Base-by-base conservation (phyloP, 1,284 basidiomycete genomes). In the Anthracocystis walkeri region DNA sequence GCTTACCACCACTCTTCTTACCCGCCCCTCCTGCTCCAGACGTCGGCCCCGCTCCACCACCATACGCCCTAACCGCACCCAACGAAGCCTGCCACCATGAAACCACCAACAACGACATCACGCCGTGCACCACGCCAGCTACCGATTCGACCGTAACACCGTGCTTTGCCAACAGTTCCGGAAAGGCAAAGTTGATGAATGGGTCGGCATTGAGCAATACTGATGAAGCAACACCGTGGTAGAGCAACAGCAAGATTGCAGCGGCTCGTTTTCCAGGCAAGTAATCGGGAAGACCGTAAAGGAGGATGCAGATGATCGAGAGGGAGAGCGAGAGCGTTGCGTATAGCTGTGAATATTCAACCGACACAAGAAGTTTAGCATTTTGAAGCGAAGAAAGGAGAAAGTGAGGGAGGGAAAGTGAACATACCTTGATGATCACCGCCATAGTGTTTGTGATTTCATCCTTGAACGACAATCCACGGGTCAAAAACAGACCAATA, bases 201-300 rank as follows among this genome's bases (percentile, higher is more conserved):
- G 92, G 89, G 0, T 92, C 92, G 0, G 91, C 88, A 72, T 91
- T 89, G 84, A 90, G 91, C 54, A 93, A 88, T 44, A 93, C 86
- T 0, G 92, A 92, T 0, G 92, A 92, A 41, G 89, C 89, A 27
- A 90, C 86, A 74, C 88, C 90, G 83, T 94, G 93, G 84, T 93
- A 93, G 12, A 93, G 80, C 65, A 91, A 90, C 6, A 94, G 88
- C 14, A 88, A 89, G 53, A 93, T 90, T 0, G 91, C 92, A 3
- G 92, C 86, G 0, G 92, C 93, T 18, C 92, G 90, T 86, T 94
- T 94, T 8, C 92, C 92, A 0, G 93, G 93, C 4, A 93, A 86
- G 85, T 92, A 93, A 78, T 94, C 92, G 90, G 75, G 78, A 12
- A 81, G 64, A 4, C 56, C 67, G 54, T 69, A 76, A 16, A 73